Evolutionary conservation across 2,329 filamentous ascomycete genomes (phyloP).

Genomic region (Corniculantispora saksenae): DNA sequence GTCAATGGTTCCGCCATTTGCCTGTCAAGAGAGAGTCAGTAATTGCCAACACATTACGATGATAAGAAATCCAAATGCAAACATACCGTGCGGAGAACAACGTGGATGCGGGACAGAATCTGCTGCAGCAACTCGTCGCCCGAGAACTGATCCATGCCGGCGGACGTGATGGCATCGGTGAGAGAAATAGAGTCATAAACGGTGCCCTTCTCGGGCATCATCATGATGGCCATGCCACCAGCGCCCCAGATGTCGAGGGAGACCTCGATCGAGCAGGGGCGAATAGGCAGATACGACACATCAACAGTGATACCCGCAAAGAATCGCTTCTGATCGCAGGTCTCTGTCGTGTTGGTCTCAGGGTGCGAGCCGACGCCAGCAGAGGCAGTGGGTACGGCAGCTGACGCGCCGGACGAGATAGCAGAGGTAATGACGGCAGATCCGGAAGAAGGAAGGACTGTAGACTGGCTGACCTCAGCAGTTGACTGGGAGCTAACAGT

Average conservation of each 20-base stretch:
- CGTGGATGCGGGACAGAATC: neutral
- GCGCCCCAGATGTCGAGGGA: slow-evolving; percentile 1
- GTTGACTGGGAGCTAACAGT: neutral
- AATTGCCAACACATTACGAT: neutral
- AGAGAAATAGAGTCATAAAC: slow-evolving; percentile 6
- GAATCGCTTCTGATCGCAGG: neutral
- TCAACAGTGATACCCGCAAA: slow-evolving; percentile 5
- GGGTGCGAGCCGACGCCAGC: neutral
- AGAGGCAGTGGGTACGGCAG: neutral
- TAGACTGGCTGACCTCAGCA: neutral
- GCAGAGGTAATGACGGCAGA: neutral
- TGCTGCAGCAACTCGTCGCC: neutral
- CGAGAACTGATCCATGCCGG: neutral
- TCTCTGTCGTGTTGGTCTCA: neutral
- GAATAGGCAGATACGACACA: slow-evolving; percentile 6
- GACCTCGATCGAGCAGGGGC: slow-evolving; percentile 9
- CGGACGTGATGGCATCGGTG: neutral
- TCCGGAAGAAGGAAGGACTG: neutral
- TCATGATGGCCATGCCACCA: slow-evolving; percentile 8
- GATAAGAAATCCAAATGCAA: neutral
- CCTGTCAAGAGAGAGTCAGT: neutral
- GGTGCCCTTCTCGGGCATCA: slow-evolving; percentile 7
- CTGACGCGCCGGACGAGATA: neutral
- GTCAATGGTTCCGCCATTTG: neutral
- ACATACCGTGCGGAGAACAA: slow-evolving; percentile 13